These are phyloP conservation scores for Colletotrichum aenigma DNA, from an alignment of 2,329 filamentous ascomycete species.

Conservation along the genomic window DNA sequence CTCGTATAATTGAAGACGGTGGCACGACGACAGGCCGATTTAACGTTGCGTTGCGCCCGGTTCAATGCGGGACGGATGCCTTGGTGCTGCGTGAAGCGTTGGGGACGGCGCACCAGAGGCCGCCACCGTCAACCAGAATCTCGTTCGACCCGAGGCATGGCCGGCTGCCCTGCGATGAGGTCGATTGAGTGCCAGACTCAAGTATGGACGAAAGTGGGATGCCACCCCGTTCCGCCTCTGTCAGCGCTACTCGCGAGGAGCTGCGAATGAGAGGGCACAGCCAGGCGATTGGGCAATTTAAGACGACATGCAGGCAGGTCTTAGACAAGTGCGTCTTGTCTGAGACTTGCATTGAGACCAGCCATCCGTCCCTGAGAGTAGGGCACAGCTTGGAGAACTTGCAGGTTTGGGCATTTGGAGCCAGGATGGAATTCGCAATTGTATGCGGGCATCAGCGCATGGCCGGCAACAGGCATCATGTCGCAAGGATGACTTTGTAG, in stretches of 20 bases:
- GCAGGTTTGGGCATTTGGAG: background rate
- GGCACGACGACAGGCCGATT: background rate
- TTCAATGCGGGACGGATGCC: background rate
- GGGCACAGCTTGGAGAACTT: background rate
- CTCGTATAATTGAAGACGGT: conserved; percentile 1
- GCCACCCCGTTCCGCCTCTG: background rate
- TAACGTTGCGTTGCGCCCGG: background rate
- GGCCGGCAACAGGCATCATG: background rate
- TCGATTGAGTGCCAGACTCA: background rate
- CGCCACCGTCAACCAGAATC: background rate
- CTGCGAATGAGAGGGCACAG: background rate
- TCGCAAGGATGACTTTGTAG: background rate
- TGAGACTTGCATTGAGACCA: conserved; percentile 6
- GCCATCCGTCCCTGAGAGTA: conserved; percentile 5
- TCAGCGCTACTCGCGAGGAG: conserved; percentile 1
- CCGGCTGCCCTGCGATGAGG: background rate
- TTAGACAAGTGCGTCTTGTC: conserved; percentile 6
- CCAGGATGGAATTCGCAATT: background rate
- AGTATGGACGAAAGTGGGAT: background rate
- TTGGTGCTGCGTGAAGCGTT: background rate
- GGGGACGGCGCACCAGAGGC: background rate
- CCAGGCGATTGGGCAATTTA: background rate
- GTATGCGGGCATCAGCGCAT: background rate
- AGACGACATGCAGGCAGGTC: background rate
- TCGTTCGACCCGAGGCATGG: background rate